Evolutionary conservation across 352 stramenopile genomes (phyloP).

Genomic region (Pythium pyrilobum): DNA sequence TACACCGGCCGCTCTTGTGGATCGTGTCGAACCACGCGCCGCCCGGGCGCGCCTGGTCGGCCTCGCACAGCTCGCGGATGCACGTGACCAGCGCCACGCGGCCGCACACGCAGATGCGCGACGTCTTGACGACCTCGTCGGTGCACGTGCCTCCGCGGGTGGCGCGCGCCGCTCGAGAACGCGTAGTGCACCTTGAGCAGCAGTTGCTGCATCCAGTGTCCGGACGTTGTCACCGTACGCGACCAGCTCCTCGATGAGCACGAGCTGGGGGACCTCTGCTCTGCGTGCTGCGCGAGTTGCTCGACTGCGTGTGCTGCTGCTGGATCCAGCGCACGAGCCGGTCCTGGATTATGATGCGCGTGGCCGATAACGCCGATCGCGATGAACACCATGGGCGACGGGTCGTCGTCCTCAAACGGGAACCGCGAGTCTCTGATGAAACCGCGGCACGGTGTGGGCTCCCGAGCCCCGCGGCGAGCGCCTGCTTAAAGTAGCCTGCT

Average conservation of each 20-base stretch:
- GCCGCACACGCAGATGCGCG: constrained; percentile 25
- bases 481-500: no score
- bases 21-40: constrained; percentile 11
- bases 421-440: no score
- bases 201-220: constrained; percentile 17
- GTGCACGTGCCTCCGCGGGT: constrained; percentile 17
- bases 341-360: no score
- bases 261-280: no score
- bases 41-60: constrained; percentile 13
- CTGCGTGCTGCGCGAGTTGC: no score
- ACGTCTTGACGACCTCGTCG: constrained; percentile 13
- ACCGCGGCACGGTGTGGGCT: no score
- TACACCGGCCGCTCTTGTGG: constrained; percentile 7
- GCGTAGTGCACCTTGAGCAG: constrained; percentile 23
- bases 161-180: constrained; percentile 11
- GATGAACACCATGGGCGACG: no score
- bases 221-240: no score
- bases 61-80: constrained; percentile 19
- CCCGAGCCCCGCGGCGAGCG: no score
- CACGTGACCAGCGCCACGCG: constrained; percentile 15
- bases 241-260: no score
- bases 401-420: no score
- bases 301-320: neutral
- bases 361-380: no score
- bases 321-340: constrained; percentile 15